A percentile compares a stretch with the other conserved stretches of the same genome.
These are phyloP conservation scores for Pisolithus orientalis DNA, from an alignment of 768 basidiomycete species.

Conservation along the genomic window DNA sequence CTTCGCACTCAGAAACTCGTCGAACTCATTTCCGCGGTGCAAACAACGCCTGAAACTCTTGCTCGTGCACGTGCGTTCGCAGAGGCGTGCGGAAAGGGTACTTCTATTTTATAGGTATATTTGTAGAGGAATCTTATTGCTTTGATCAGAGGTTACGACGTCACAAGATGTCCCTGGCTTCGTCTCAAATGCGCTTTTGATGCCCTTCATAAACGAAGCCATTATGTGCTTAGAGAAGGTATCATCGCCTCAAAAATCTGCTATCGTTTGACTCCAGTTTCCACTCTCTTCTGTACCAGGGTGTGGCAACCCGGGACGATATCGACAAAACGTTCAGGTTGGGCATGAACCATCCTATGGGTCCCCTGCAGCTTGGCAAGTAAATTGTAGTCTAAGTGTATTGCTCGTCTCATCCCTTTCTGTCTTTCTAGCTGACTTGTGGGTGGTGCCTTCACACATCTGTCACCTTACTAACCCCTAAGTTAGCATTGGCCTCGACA, in stretches of 20 bases:
- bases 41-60: conserved; percentile 76
- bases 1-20: conserved; percentile 64
- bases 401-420: conserved; percentile 2
- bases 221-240: conserved; percentile 93
- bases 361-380: conserved; percentile 79
- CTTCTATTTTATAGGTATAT: not conserved
- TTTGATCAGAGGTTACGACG: conserved; percentile 70
- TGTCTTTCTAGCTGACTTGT: conserved; percentile 25
- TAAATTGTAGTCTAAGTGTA: not conserved
- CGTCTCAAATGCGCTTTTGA: conserved; percentile 90
- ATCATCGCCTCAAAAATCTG: not conserved
- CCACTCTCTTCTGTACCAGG: conserved; percentile 39
- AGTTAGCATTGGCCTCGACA: conserved; percentile 90
- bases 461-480: not conserved
- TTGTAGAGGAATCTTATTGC: not conserved
- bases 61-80: conserved; percentile 78
- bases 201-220: conserved; percentile 98
- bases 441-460: conserved; percentile 6
- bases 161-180: conserved; percentile 93
- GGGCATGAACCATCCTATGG: conserved; percentile 95
- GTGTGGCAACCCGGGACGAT: conserved; percentile 87
- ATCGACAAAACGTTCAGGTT: conserved; percentile 92
- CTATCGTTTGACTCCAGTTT: not conserved
- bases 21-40: conserved; percentile 90
- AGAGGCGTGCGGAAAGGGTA: conserved; percentile 84